Percentiles rank a stretch among this genome's conserved stretches.
Conservation (phyloP, 1,284 basidiomycete genomes). For the Macrocybe sp. region DNA sequence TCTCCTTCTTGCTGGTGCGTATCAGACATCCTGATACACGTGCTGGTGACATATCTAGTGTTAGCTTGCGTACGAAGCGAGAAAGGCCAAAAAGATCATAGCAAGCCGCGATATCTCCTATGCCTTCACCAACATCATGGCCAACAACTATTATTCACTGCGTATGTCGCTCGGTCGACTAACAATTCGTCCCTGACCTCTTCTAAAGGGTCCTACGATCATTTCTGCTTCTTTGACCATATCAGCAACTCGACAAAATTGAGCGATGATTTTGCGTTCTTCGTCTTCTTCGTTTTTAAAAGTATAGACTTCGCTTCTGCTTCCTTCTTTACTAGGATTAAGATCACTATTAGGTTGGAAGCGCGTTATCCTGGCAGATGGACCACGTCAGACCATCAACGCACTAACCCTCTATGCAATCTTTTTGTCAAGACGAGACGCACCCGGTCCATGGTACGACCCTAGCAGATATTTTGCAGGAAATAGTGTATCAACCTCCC, state of each 20-base stretch:
- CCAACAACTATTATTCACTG: slow-evolving; percentile 92
- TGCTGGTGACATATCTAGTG: neutral
- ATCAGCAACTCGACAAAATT: slow-evolving; percentile 95
- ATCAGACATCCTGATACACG: slow-evolving; percentile 2
- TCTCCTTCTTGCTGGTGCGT: slow-evolving; percentile 88
- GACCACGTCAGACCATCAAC: slow-evolving; percentile 97
- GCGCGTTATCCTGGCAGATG: slow-evolving; percentile 88
- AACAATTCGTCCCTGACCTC: neutral
- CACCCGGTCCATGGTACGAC: slow-evolving; percentile 63
- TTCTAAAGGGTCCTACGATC: slow-evolving; percentile 80
- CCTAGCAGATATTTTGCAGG: slow-evolving; percentile 63
- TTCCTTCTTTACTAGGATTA: slow-evolving; percentile 6
- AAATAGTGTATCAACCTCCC: slow-evolving; percentile 73
- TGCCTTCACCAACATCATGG: slow-evolving; percentile 96
- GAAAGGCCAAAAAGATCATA: slow-evolving; percentile 92
- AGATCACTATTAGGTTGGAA: slow-evolving; percentile 76
- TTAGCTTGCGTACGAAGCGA: slow-evolving; percentile 85
- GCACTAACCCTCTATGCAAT: slow-evolving; percentile 91
- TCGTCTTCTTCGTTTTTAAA: slow-evolving; percentile 99
- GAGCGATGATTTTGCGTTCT: slow-evolving; percentile 97
- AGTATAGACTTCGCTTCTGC: slow-evolving; percentile 43
- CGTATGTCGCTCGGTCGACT: slow-evolving; percentile 46
- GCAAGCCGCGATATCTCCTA: slow-evolving; percentile 94
- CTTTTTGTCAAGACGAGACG: slow-evolving; percentile 70
- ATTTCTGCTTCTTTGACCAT: slow-evolving; percentile 97